phyloP scores from a whole-genome alignment of 345 rosid species.

The Linum usitatissimum region DNA sequence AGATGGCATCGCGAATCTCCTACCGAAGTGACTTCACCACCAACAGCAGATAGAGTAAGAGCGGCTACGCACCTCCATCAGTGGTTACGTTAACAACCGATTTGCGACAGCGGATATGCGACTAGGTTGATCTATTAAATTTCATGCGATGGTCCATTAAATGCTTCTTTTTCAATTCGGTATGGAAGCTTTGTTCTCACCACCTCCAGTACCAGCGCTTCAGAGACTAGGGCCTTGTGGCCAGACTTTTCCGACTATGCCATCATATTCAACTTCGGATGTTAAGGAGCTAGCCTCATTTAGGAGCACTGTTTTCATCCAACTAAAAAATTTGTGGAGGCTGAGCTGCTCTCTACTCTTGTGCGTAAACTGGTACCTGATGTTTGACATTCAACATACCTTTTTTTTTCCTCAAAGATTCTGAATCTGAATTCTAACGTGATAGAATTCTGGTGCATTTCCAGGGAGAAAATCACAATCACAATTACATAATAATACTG shows the following conservation, averaged over 20 bases:
- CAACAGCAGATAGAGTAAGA: background rate
- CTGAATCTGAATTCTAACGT: too few relatives aligned
- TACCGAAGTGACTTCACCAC: background rate
- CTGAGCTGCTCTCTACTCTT: too few relatives aligned
- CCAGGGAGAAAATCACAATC: constrained; percentile 66
- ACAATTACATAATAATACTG: constrained; percentile 39
- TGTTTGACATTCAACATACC: too few relatives aligned
- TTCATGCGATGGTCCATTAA: background rate
- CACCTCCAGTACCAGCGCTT: background rate
- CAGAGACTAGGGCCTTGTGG: background rate
- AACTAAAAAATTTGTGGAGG: too few relatives aligned
- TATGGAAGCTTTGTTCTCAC: background rate
- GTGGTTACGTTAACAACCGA: background rate
- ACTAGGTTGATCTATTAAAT: background rate
- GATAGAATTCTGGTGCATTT: background rate
- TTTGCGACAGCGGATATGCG: background rate
- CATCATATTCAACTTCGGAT: too few relatives aligned
- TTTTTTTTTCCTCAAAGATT: too few relatives aligned
- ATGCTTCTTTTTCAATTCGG: background rate
- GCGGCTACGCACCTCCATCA: background rate
- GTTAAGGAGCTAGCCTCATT: too few relatives aligned
- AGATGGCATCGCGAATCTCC: background rate
- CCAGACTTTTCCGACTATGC: background rate
- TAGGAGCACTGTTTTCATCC: too few relatives aligned
- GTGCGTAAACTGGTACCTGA: too few relatives aligned